A percentile compares a stretch with the other conserved stretches of the same genome.
phyloP scores from a whole-genome alignment of 1,139 yeast genomes.

The Yamadazyma oceani region DNA sequence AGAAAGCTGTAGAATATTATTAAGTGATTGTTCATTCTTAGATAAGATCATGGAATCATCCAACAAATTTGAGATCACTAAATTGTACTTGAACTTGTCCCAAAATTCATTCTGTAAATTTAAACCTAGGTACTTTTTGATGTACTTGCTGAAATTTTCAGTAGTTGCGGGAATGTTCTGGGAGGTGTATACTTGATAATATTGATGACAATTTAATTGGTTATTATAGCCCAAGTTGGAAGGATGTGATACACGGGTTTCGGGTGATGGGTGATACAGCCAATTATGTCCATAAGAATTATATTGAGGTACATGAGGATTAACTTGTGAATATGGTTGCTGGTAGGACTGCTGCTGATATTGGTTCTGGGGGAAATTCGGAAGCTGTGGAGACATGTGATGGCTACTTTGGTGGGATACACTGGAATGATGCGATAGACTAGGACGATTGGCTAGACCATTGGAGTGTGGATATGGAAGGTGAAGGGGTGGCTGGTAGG shows the following conservation, averaged over 20 bases:
- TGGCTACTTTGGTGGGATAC: slow-evolving; percentile 5
- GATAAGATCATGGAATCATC: slow-evolving; percentile 46
- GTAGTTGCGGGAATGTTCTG: slow-evolving; percentile 17
- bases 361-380: slow-evolving; percentile 4
- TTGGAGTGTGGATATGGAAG: slow-evolving; percentile 15
- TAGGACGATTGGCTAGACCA: slow-evolving; percentile 8
- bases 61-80: slow-evolving; percentile 40
- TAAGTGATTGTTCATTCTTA: slow-evolving; percentile 33
- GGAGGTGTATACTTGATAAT: slow-evolving; percentile 6
- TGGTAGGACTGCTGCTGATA: slow-evolving; percentile 6
- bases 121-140: slow-evolving; percentile 29
- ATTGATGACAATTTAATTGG: slow-evolving; percentile 7
- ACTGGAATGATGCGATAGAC: slow-evolving; percentile 1
- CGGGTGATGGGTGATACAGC: too few relatives aligned
- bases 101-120: slow-evolving; percentile 26
- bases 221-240: too few relatives aligned
- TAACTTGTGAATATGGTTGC: slow-evolving; percentile 5
- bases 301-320: too few relatives aligned
- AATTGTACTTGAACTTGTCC: slow-evolving; percentile 45
- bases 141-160: slow-evolving; percentile 27
- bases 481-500: background rate
- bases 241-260: too few relatives aligned
- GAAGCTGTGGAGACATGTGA: slow-evolving; percentile 1
- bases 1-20: background rate
- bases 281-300: too few relatives aligned